A percentile compares a stretch with the other conserved stretches of the same genome.
These are phyloP conservation scores for Bolboschoenus planiculmis DNA, from an alignment of 176 grass and related monocot species.

Conservation along the genomic window DNA sequence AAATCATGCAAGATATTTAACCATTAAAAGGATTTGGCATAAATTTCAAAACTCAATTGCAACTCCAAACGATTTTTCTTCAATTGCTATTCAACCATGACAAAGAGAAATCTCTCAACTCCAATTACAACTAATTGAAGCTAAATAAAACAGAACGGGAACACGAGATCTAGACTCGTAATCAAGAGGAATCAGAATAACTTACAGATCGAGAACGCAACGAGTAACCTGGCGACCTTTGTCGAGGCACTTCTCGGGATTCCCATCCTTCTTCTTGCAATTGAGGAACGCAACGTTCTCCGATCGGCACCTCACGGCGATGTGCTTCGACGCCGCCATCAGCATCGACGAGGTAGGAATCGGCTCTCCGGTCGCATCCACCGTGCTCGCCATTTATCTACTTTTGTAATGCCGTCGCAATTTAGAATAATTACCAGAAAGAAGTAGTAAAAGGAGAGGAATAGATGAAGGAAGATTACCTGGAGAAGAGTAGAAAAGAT, in stretches of 20 bases:
- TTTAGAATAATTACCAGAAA: neutral
- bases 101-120: neutral
- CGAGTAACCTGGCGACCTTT: slow-evolving; percentile 72
- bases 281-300: slow-evolving; percentile 92
- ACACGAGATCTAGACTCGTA: neutral
- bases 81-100: neutral
- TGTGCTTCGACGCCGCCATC: slow-evolving; percentile 88
- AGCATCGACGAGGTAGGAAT: slow-evolving; percentile 79
- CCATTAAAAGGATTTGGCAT: neutral
- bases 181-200: neutral
- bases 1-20: neutral
- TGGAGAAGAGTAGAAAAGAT: neutral
- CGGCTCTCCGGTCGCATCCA: slow-evolving; percentile 66
- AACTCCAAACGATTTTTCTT: neutral
- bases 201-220: slow-evolving; percentile 77
- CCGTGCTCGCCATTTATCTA: slow-evolving; percentile 43
- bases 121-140: slow-evolving; percentile 18
- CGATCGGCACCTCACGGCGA: slow-evolving; percentile 58
- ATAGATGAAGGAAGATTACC: neutral
- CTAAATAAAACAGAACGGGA: neutral
- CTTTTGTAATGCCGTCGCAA: neutral
- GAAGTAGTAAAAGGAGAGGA: neutral
- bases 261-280: slow-evolving; percentile 94
- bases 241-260: slow-evolving; percentile 85
- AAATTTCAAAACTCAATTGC: neutral